Conservation (phyloP, 1,139 yeast species). For the Pichia sp. region DNA sequence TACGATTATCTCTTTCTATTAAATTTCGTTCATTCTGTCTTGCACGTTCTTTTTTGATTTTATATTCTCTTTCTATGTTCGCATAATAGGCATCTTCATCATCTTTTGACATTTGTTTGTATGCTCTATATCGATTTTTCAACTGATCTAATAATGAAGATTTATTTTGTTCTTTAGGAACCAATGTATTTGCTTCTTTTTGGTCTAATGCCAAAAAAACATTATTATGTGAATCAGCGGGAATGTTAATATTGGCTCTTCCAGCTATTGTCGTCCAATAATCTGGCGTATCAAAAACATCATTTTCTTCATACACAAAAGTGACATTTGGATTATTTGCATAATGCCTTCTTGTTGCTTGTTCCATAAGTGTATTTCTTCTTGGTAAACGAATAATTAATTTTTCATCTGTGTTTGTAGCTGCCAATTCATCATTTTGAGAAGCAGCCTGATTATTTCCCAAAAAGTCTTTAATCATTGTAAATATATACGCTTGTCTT, state of each 20-base stretch:
- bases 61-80: slow-evolving; percentile 22
- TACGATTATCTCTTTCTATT: slow-evolving; percentile 16
- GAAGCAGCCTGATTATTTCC: not conserved
- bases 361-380: slow-evolving; percentile 11
- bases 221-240: not conserved
- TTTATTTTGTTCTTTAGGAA: not conserved
- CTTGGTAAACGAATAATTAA: slow-evolving; percentile 10
- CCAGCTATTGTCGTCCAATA: slow-evolving; percentile 25
- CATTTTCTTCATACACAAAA: slow-evolving; percentile 15
- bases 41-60: slow-evolving; percentile 17
- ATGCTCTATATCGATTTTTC: slow-evolving; percentile 20
- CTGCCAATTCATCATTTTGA: not conserved
- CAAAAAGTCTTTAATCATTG: not conserved
- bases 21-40: slow-evolving; percentile 15
- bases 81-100: slow-evolving; percentile 26
- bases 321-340: slow-evolving; percentile 16
- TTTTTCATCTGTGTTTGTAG: not conserved
- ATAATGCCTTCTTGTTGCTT: slow-evolving; percentile 19
- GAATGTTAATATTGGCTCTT: slow-evolving; percentile 25
- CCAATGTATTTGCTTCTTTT: not conserved
- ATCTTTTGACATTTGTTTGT: slow-evolving; percentile 19
- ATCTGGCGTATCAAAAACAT: slow-evolving; percentile 16
- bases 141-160: slow-evolving; percentile 8
- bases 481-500: too few relatives aligned
- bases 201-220: not conserved